Base-by-base conservation (phyloP, 768 basidiomycete species). In the Fomitopsis serialis region DNA sequence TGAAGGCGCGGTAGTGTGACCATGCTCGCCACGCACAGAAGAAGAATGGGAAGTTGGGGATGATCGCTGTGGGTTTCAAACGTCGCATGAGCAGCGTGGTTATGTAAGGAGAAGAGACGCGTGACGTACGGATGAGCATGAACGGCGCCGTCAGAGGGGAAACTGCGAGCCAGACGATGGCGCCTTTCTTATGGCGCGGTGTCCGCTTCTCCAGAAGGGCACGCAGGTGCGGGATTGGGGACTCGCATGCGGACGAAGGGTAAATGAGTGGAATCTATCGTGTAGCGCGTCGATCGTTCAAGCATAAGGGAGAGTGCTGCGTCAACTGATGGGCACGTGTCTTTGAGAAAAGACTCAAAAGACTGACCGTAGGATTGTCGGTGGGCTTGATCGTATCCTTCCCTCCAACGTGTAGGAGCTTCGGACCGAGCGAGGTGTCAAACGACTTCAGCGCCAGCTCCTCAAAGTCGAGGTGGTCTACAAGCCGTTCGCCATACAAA, bases 11-110 rank as follows among this genome's bases (percentile, higher is more conserved):
- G 65, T 85, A 92, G 67, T 92, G 89, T 37, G 84, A 85, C 89
- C 89, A 92, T 42, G 87, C 83, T 42, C 89, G 77, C 89, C 89
- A 92, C 10, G 75, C 79, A 60, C 87, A 90, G 68, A 88, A 92
- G 72, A 92, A 89, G 66, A 92, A 85, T 0, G 89, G 89, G 21
- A 92, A 68, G 65, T 92, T 92, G 27, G 89, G 90, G 68, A 92
- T 81, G 42, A 92, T 64, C 23, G 89, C 89, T 92, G 54, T 17
- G 44, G 19, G 37, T 15, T 8, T 40, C 15, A 40, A 15, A 40
- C 7, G 37, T 40, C 12, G 44, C 44, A 23, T 25, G 24, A 35
- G 35, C 6, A 35, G 24, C 32, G 43, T 22, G 22, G 15, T 13
- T 3, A 27, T 4, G 42, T 3, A 15, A 32, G 7, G 22, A 13